Evolutionary conservation across 2,329 filamentous ascomycete species (phyloP), one percentile per base, ranked within the genome.

Genomic region (Whalleya microplaca): DNA sequence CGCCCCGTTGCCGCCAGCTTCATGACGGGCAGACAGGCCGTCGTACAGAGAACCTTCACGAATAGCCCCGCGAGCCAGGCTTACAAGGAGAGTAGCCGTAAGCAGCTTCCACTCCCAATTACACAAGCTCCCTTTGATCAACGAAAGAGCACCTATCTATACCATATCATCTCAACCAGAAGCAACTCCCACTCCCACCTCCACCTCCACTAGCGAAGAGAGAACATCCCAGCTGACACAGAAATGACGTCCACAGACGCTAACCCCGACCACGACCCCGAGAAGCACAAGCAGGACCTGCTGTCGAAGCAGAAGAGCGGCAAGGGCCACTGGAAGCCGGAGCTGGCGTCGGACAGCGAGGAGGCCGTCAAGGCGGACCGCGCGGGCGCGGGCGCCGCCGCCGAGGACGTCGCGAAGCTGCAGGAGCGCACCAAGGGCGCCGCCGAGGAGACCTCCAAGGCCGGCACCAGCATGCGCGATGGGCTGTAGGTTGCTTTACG

Each of bases 291-390:
- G 76, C 72, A 81, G 53, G 84, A 87, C 67, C 78, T 79, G 21
- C 75, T 88, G 43, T 57, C 80, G 62, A 92, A 93, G 78, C 83
- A 91, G 58, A 85, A 88, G 72, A 75, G 82, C 41, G 90, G 90
- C 58, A 81, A 84, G 71, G 87, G 81, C 51, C 82, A 91, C 70
- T 95, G 91, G 91, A 89, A 90, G 76, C 80, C 88, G 20, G 86
- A 89, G 71, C 79, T 96, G 48, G 90, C 91, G 2, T 90, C 86
- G 48, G 85, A 91, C 74, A 90, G 88, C 73, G 91, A 96, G 78
- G 89, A 90, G 72, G 85, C 84, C 65, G 80, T 95, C 74, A 87
- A 84, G 77, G 89, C 86, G 41, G 89, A 89, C 71, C 83, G 83
- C 0, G 56, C 61, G 56, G 57, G 73, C 27, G n/a, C n/a, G n/a